phyloP scores from a whole-genome alignment of 2,329 filamentous ascomycete genomes.

The Gliomastix tumulicola region DNA sequence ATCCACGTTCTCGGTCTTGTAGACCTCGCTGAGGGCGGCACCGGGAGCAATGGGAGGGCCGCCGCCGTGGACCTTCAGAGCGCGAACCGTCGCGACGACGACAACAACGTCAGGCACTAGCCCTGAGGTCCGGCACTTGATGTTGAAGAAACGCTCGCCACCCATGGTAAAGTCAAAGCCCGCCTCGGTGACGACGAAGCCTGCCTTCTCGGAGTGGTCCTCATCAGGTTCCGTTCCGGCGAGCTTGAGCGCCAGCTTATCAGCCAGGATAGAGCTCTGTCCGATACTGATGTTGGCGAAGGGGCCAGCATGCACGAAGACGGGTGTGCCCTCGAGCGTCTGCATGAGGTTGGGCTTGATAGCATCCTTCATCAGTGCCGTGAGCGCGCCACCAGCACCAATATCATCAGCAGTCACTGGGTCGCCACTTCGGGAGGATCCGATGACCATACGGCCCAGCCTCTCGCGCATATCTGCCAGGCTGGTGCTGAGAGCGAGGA shows the following conservation, averaged over 20 bases:
- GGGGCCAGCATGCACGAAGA: conserved; percentile 94
- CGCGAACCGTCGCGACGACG: conserved; percentile 90
- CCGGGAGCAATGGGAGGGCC: conserved; percentile 91
- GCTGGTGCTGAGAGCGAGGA: conserved; percentile 85
- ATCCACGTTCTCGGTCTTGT: conserved; percentile 89
- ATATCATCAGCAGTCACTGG: conserved; percentile 95
- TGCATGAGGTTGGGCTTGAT: conserved; percentile 99
- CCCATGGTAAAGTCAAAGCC: conserved; percentile 99
- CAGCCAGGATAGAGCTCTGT: conserved; percentile 89
- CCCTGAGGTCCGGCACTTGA: conserved; percentile 94
- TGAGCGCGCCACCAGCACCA: conserved; percentile 83
- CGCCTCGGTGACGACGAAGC: conserved; percentile 93
- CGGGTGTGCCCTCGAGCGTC: conserved; percentile 91
- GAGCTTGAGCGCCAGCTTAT: conserved; percentile 92
- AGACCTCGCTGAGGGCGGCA: conserved; percentile 76
- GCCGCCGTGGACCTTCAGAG: conserved; percentile 93
- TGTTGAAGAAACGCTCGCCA: conserved; percentile 99
- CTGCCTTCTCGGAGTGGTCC: conserved; percentile 72
- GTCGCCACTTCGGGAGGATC: conserved; percentile 76
- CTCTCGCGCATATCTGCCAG: conserved; percentile 86
- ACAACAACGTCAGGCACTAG: conserved; percentile 90
- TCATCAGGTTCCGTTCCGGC: conserved; percentile 91
- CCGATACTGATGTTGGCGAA: conserved; percentile 99
- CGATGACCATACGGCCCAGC: conserved; percentile 92
- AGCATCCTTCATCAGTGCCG: conserved; percentile 93